These are phyloP conservation scores for Colletotrichum cereale DNA, from an alignment of 2,329 filamentous ascomycete genomes.

Conservation along the genomic window DNA sequence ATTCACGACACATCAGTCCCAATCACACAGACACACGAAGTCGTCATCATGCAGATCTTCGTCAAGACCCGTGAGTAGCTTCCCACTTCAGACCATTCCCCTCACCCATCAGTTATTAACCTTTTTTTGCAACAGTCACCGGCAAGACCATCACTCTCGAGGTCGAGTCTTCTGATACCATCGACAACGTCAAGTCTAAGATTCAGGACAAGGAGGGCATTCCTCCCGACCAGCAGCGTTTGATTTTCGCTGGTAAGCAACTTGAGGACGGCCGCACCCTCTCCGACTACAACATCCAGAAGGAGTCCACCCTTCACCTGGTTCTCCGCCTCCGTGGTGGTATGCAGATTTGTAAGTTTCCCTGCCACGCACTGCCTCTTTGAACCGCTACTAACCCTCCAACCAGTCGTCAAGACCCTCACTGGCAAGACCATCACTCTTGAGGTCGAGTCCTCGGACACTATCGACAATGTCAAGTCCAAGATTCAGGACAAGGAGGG, in stretches of 20 bases:
- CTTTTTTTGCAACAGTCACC: conserved; percentile 66
- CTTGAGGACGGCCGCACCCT: conserved; percentile 65
- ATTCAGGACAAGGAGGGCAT: conserved; percentile 94
- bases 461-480: conserved; percentile 95
- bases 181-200: conserved; percentile 90
- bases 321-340: conserved; percentile 78
- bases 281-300: conserved; percentile 70
- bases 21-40: conserved; percentile 45
- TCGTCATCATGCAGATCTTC: conserved; percentile 91
- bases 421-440: conserved; percentile 96
- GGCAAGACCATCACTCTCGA: conserved; percentile 90
- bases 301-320: conserved; percentile 78
- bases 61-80: conserved; percentile 88
- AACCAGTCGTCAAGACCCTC: conserved; percentile 78
- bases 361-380: conserved; percentile 43
- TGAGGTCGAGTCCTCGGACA: conserved; percentile 89
- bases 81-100: conserved; percentile 32
- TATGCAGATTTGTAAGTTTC: conserved; percentile 72
- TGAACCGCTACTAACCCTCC: conserved; percentile 38
- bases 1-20: conserved; percentile 26
- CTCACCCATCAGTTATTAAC: conserved; percentile 60
- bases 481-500: conserved; percentile 99
- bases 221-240: conserved; percentile 84
- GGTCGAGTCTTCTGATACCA: conserved; percentile 82
- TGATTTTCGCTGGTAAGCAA: conserved; percentile 78